Evolutionary conservation across 192 early-diverging fungal genomes (phyloP).

Genomic region (Dissophora globulifera): DNA sequence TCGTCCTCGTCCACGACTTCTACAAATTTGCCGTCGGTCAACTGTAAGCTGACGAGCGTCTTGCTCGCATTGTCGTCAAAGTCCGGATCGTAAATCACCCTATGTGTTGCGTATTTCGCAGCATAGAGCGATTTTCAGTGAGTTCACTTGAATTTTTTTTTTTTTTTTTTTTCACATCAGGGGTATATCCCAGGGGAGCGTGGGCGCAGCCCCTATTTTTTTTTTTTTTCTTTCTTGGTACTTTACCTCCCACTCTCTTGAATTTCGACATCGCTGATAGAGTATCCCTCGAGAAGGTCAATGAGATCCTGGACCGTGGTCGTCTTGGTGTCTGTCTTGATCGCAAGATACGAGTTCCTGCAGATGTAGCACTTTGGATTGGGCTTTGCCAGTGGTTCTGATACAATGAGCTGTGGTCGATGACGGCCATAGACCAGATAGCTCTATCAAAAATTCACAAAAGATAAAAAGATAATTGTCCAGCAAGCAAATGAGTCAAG

Average conservation of each 20-base stretch:
- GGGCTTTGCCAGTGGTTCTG: slow-evolving; percentile 72
- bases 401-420: slow-evolving; percentile 67
- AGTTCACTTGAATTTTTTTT: too few species aligned
- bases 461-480: too few species aligned
- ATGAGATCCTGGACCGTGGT: slow-evolving; percentile 79
- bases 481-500: too few species aligned
- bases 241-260: slow-evolving; percentile 59
- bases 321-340: slow-evolving; percentile 66
- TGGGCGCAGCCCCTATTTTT: too few species aligned
- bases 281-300: slow-evolving; percentile 56
- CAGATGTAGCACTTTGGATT: slow-evolving; percentile 86
- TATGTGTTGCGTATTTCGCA: slow-evolving; percentile 19
- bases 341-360: slow-evolving; percentile 66
- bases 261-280: slow-evolving; percentile 75
- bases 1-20: slow-evolving; percentile 70
- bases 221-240: too few species aligned
- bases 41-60: slow-evolving; percentile 67
- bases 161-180: too few species aligned
- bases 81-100: slow-evolving; percentile 89
- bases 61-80: slow-evolving; percentile 81
- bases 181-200: too few species aligned
- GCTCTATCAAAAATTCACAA: slow-evolving; percentile 35
- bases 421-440: slow-evolving; percentile 71
- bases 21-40: slow-evolving; percentile 69
- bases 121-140: too few species aligned